Base-by-base conservation (phyloP, 148 eudicot genomes). In the Cornus kousa region DNA sequence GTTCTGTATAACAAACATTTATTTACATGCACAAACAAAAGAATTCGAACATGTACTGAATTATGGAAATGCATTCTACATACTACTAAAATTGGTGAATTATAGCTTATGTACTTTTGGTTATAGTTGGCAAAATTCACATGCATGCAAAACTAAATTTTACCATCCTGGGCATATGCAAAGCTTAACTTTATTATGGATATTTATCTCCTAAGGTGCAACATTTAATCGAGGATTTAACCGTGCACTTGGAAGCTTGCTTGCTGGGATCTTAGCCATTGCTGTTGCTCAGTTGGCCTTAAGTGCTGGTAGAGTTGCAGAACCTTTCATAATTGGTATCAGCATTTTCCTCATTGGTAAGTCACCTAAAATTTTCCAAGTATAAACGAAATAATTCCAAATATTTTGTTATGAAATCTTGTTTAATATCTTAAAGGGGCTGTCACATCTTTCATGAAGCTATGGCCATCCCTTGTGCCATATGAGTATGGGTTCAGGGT, bases 401-500 rank as follows among this genome's bases (percentile, higher is more conserved):
- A 62, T 62, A 62, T 19, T 2, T 62, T 62, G 22, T 20, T 62
- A 20, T 3, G 12, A 17, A 17, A 62, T 13, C 23, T 62, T 62
- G 23, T 14, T n/a, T 0, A 13, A 62, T 62, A 17, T 32, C 16
- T 82, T 71, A 84, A 43, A 90, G 94, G 94, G 74, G 74, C 85
- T 46, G 74, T 86, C 35, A 87, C 91, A 67, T 87, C 94, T 6
- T 88, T 87, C 55, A 81, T 89, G 89, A 89, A 91, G 82, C 68
- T 74, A 43, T 91, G 92, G 90, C 94, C 94, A 19, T 76, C 85
- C 31, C 84, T 91, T 53, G 85, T 77, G 68, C 87, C 84, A 68
- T 89, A 91, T 9, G 92, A 91, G 80, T 88, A 91, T 50, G 92
- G 91, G 28, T 87, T 91, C 40, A 79, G 91, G 48, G 94, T 89